These are phyloP conservation scores for Malassezia globosa DNA, from an alignment of 1,284 basidiomycete genomes.

Conservation along the genomic window DNA sequence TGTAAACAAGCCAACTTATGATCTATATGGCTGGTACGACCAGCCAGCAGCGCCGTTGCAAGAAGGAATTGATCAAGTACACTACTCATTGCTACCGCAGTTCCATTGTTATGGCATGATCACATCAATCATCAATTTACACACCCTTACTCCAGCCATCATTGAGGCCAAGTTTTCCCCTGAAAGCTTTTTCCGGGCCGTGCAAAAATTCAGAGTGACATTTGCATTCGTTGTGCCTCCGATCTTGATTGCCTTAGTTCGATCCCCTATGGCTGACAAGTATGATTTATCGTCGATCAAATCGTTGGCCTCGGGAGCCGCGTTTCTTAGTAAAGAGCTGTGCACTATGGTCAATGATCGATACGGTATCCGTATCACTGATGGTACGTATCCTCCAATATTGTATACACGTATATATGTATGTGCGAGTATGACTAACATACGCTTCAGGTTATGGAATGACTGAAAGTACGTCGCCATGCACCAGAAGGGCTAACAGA, in stretches of 20 bases:
- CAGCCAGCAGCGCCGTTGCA: constrained; percentile 17
- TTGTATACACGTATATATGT: too few species aligned
- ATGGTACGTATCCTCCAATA: constrained; percentile 21
- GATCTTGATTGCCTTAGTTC: constrained; percentile 39
- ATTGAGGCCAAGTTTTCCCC: constrained; percentile 33
- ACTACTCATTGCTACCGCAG: constrained; percentile 37
- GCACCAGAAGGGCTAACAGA: neutral
- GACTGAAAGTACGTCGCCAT: constrained; percentile 29
- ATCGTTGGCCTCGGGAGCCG: constrained; percentile 38
- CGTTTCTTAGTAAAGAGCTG: constrained; percentile 29
- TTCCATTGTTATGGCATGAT: constrained; percentile 46
- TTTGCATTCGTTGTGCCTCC: constrained; percentile 45
- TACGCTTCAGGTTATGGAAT: constrained; percentile 37
- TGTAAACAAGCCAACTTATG: constrained; percentile 31
- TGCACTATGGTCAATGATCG: constrained; percentile 26
- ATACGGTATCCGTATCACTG: constrained; percentile 31
- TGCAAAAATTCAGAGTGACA: constrained; percentile 31
- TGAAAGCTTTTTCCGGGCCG: constrained; percentile 31
- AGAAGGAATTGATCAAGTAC: constrained; percentile 30
- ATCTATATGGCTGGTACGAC: constrained; percentile 28
- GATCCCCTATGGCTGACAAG: constrained; percentile 28
- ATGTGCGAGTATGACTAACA: neutral
- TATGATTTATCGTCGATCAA: constrained; percentile 35
- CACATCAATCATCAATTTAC: constrained; percentile 34
- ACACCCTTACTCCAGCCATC: constrained; percentile 37